phyloP scores from a whole-genome alignment of 192 early-diverging fungal species.

The Rhizophagus prolifer region DNA sequence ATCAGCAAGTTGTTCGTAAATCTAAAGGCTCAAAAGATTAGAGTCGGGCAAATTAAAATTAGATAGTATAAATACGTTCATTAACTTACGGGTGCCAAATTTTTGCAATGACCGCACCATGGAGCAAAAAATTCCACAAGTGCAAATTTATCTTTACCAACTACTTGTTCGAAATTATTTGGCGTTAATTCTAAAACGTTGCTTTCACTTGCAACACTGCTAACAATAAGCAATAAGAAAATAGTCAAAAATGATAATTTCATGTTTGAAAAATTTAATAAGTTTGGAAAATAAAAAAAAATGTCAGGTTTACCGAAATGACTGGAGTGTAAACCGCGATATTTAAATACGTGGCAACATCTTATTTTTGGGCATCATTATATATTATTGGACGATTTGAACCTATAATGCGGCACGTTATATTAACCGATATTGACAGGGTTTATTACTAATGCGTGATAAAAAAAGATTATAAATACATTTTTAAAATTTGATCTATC shows the following conservation, averaged over 20 bases:
- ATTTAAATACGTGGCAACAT: no score
- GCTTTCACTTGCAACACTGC: not conserved
- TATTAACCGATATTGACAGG: no score
- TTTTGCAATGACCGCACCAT: constrained; percentile 86
- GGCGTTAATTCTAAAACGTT: constrained; percentile 37
- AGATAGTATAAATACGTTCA: not conserved
- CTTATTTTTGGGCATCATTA: no score
- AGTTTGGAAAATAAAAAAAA: no score
- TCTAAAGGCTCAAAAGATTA: constrained; percentile 19
- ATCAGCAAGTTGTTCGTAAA: constrained; percentile 80
- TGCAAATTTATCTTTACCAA: constrained; percentile 84
- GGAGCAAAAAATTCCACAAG: constrained; percentile 94
- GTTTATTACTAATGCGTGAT: no score
- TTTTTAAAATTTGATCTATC: no score
- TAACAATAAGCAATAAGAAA: not conserved
- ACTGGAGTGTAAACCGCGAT: no score
- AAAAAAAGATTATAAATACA: no score
- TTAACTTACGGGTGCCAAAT: constrained; percentile 48
- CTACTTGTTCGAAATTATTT: constrained; percentile 60
- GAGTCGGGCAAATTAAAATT: not conserved
- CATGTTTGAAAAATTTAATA: not conserved
- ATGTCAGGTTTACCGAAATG: no score
- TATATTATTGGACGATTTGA: no score
- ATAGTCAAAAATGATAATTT: not conserved
- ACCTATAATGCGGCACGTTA: no score